Evolutionary conservation across 352 stramenopile genomes (phyloP).

Genomic region (Globisporangium okanoganense): DNA sequence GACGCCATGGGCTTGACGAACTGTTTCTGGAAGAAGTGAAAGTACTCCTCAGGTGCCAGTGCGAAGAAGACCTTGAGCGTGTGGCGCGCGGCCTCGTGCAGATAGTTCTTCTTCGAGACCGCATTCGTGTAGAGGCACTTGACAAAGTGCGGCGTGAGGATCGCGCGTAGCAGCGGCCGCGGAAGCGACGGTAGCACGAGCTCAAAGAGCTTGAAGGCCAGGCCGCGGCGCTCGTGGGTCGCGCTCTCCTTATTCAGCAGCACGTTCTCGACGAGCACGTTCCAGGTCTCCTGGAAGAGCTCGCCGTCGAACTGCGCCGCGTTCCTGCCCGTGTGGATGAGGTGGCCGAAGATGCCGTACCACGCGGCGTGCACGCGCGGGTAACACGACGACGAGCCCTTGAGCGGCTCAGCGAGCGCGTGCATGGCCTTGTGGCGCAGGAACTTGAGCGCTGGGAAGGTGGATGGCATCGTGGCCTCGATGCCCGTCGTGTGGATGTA

Average conservation of each 20-base stretch:
- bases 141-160: slow-evolving; percentile 76
- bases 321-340: slow-evolving; percentile 45
- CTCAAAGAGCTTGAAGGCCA: slow-evolving; percentile 85
- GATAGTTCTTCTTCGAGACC: slow-evolving; percentile 74
- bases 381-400: slow-evolving; percentile 63
- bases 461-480: slow-evolving; percentile 27
- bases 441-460: slow-evolving; percentile 39
- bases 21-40: slow-evolving; percentile 68
- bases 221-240: slow-evolving; percentile 74
- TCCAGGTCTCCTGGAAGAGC: slow-evolving; percentile 77
- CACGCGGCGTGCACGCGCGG: slow-evolving; percentile 77
- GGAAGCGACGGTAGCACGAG: slow-evolving; percentile 53
- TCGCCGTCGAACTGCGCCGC: slow-evolving; percentile 44
- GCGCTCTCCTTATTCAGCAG: slow-evolving; percentile 39
- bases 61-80: slow-evolving; percentile 57
- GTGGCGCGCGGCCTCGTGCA: slow-evolving; percentile 74
- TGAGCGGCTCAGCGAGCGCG: slow-evolving; percentile 57
- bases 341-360: slow-evolving; percentile 71
- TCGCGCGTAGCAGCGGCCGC: slow-evolving; percentile 40
- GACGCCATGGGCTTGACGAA: slow-evolving; percentile 56
- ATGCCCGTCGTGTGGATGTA: slow-evolving; percentile 54
- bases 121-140: slow-evolving; percentile 83
- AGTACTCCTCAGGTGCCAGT: slow-evolving; percentile 51
- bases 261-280: slow-evolving; percentile 76
- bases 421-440: slow-evolving; percentile 62